These are phyloP conservation scores for Oryza glumipatula DNA, from an alignment of 176 grass and related monocot species.

Conservation along the genomic window DNA sequence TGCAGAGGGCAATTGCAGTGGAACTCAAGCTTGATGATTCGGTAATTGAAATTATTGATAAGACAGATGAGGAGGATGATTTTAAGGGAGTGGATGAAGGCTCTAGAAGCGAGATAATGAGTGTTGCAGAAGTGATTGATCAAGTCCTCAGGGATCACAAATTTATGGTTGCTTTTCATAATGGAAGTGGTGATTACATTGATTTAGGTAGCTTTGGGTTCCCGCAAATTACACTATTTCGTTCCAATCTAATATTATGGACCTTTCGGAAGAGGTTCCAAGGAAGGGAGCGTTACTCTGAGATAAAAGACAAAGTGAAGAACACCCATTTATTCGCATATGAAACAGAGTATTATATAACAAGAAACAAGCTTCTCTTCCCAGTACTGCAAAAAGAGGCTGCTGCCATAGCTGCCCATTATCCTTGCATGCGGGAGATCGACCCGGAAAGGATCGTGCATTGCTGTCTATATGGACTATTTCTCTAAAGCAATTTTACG, in stretches of 20 bases:
- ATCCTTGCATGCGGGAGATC: not conserved
- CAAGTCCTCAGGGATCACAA: fast-evolving
- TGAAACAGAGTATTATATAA: not conserved
- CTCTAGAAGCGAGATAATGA: not conserved
- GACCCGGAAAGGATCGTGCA: not conserved
- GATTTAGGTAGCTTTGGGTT: not conserved
- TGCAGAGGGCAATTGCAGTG: conserved; percentile 19
- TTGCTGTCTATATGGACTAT: not conserved
- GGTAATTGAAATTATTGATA: not conserved
- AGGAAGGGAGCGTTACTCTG: fast-evolving
- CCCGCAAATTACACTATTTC: too few species aligned
- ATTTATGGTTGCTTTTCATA: not conserved
- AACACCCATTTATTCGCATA: not conserved
- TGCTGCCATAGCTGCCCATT: not conserved
- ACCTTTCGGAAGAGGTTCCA: not conserved
- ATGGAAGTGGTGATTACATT: not conserved
- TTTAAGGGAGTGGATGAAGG: not conserved
- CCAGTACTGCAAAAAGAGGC: not conserved
- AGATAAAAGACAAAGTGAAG: not conserved
- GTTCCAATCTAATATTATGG: not conserved
- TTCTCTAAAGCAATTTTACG: too few species aligned
- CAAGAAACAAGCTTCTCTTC: not conserved
- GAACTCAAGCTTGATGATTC: not conserved
- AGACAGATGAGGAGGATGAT: not conserved
- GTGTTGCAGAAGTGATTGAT: not conserved